Base-by-base conservation (phyloP, 2,329 filamentous ascomycete species). In the Talaromyces sp. region DNA sequence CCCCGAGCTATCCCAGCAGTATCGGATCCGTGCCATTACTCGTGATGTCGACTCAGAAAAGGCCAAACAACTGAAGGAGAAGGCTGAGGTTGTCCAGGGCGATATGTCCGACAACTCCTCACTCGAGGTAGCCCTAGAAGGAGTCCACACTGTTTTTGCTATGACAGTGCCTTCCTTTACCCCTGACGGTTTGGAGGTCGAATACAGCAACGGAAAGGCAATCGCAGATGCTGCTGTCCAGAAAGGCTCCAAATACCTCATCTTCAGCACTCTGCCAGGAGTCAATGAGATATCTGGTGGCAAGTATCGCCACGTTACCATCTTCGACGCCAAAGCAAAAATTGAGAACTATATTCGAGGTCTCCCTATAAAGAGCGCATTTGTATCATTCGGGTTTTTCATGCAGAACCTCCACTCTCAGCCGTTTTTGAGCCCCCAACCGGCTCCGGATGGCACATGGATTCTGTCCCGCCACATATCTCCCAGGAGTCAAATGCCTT, bases 271-370 rank as follows among this genome's bases (percentile, higher is more conserved):
- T 56, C 49, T 69, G 54, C 65, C 64, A 22, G 15, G 61, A n/a
- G 32, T 65, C n/a, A 64, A 32, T 9, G 61, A 66, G 22, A 68
- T 77, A 44, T 68, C 68, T 1, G 59, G 63, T 25, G 77, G 76
- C 10, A 70, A 68, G 19, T 66, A 76, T 15, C 68, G 60, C 28
- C 27, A 55, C 19, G 73, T 76, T 6, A 63, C 77, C 65, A 80
- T 83, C 65, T 87, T 87, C 63, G 84, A 87, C 70, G 74, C 71
- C 69, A 87, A 87, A 68, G 84, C 84, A 22, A 72, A 79, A 15
- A 78, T 84, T 0, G 83, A 85, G 65, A 66, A 75, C 19, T 84
- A 87, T 68, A 80, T 85, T 55, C 78, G 81, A n/a, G 59, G 66
- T 0, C 72, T 81, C 4, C 78, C 77, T 0, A 70, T 87, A 4